Conservation (phyloP, 2,329 filamentous ascomycete genomes). For the Pyrenochaeta sp. region DNA sequence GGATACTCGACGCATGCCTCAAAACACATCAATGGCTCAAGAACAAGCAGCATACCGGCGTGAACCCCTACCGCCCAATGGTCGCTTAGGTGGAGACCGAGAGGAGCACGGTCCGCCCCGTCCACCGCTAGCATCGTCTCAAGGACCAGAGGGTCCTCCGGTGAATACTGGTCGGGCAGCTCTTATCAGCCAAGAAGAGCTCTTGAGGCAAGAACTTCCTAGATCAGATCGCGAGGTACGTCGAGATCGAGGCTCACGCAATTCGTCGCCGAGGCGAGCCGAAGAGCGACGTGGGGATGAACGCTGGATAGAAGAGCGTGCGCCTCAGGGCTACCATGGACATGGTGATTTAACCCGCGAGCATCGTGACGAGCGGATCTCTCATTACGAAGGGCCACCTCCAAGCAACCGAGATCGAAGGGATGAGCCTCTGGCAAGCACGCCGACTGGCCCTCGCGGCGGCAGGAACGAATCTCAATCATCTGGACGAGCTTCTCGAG, state of each 20-base stretch:
- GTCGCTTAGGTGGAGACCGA: constrained; percentile 33
- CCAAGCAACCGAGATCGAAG: constrained; percentile 49
- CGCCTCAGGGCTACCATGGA: constrained; percentile 27
- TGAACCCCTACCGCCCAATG: constrained; percentile 27
- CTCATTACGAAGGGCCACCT: constrained; percentile 22
- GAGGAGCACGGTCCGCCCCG: constrained; percentile 25
- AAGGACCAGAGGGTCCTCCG: constrained; percentile 27
- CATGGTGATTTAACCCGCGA: constrained; percentile 36
- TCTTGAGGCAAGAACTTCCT: constrained; percentile 35
- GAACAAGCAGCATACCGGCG: constrained; percentile 36
- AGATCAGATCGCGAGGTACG: constrained; percentile 38
- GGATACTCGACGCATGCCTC: constrained; percentile 31
- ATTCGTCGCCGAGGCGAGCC: constrained; percentile 35
- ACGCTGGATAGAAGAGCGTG: constrained; percentile 37
- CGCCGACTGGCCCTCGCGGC: constrained; percentile 62
- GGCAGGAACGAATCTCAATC: constrained; percentile 45
- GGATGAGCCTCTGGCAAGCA: constrained; percentile 48
- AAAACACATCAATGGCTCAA: constrained; percentile 26
- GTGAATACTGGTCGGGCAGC: constrained; percentile 56
- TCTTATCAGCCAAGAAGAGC: constrained; percentile 47
- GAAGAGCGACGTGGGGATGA: constrained; percentile 30
- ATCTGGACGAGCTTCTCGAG: constrained; percentile 42
- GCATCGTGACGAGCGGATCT: constrained; percentile 41
- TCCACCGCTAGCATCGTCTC: constrained; percentile 14
- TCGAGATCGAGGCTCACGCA: constrained; percentile 39